Percentiles rank a stretch among this genome's conserved stretches.
Conservation (phyloP, 2,329 filamentous ascomycete species). For the Diaporthe sp. region DNA sequence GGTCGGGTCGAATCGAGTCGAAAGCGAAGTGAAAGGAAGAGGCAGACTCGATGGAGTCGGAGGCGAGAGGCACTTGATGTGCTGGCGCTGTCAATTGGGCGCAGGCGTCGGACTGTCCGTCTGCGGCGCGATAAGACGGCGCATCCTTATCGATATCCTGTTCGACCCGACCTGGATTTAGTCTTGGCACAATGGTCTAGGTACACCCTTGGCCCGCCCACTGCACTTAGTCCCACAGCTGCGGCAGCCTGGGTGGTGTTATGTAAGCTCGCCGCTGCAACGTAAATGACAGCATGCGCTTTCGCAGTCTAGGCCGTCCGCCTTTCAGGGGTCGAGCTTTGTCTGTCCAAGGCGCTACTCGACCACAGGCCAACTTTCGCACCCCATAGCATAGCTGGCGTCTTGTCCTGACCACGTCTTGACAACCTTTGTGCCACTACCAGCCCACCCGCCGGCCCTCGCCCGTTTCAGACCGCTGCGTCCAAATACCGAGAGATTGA, state of each 20-base stretch:
- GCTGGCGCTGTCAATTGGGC: constrained; percentile 26
- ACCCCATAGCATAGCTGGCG: constrained; percentile 25
- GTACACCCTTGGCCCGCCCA: not conserved
- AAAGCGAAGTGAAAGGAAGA: constrained; percentile 5
- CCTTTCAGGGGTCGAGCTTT: constrained; percentile 31
- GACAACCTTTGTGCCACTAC: constrained; percentile 13
- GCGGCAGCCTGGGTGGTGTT: not conserved
- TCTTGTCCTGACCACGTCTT: constrained; percentile 15
- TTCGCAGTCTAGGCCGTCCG: constrained; percentile 9
- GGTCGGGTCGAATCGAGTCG: not conserved
- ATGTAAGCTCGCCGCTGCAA: constrained; percentile 22
- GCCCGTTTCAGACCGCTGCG: not conserved
- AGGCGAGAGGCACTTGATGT: not conserved
- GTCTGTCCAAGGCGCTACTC: constrained; percentile 20
- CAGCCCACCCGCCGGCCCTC: not conserved
- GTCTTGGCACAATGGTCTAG: constrained; percentile 9
- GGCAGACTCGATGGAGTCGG: not conserved
- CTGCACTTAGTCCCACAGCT: not conserved
- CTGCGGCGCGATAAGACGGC: constrained; percentile 28
- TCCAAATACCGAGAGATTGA: not conserved
- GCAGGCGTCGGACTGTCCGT: constrained; percentile 26
- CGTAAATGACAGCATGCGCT: constrained; percentile 35
- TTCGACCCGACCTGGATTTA: not conserved
- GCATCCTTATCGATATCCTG: constrained; percentile 19
- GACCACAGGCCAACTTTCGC: constrained; percentile 15